Conservation (phyloP, 495 filamentous ascomycete genomes). For the Parachaetomium inaequale region DNA sequence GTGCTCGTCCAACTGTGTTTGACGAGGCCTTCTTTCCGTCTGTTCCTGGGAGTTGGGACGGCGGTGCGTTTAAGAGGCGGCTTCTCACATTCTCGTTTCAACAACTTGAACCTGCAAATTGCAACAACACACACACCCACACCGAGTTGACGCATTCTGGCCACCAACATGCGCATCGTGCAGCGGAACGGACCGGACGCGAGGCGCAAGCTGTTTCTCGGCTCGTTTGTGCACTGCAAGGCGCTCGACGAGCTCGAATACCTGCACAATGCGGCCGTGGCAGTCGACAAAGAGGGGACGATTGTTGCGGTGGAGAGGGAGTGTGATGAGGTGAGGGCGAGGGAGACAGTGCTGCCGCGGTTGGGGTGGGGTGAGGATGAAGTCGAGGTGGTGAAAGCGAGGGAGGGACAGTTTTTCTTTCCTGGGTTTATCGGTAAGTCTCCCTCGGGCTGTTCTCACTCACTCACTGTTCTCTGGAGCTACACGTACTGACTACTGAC, state of each 20-base stretch:
- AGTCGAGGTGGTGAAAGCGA: slow-evolving; percentile 28
- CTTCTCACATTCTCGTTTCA: neutral
- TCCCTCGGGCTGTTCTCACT: neutral
- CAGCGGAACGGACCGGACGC: neutral
- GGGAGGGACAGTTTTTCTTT: slow-evolving; percentile 73
- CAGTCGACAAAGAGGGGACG: slow-evolving; percentile 60
- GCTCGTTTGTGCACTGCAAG: slow-evolving; percentile 58
- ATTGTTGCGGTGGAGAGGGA: slow-evolving; percentile 56
- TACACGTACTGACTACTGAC: slow-evolving; percentile 8
- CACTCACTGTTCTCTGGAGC: neutral
- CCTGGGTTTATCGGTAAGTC: slow-evolving; percentile 81
- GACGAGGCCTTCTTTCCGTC: no score
- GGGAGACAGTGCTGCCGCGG: slow-evolving; percentile 25
- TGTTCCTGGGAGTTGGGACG: no score
- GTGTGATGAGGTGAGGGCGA: slow-evolving; percentile 26
- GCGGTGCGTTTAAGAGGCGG: neutral
- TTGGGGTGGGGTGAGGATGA: slow-evolving; percentile 44
- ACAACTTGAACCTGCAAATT: neutral
- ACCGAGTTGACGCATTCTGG: neutral
- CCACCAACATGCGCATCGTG: neutral
- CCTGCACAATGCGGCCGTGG: slow-evolving; percentile 58
- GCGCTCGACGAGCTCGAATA: slow-evolving; percentile 53
- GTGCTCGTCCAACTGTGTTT: no score
- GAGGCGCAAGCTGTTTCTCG: slow-evolving; percentile 42
- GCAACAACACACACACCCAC: neutral